These are phyloP conservation scores for Brassica nigra DNA, from an alignment of 345 rosid species.

Conservation along the genomic window DNA sequence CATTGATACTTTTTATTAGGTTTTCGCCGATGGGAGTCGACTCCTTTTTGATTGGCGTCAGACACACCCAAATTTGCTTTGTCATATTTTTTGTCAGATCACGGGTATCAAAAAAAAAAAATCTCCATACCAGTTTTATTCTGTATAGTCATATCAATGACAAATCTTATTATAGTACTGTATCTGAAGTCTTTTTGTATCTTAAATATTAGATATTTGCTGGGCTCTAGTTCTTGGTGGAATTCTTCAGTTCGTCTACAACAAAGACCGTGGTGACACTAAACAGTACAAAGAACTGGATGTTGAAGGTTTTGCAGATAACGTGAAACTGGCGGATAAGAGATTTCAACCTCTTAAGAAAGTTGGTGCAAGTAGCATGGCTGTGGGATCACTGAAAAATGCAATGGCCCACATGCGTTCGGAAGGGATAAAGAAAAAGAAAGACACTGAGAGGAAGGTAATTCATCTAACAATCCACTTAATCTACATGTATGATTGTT, in stretches of 20 bases:
- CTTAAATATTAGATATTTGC: neutral
- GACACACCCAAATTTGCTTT: neutral
- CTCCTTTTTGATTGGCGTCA: neutral
- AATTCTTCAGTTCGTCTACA: neutral
- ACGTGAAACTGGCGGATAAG: neutral
- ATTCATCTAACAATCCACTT: neutral
- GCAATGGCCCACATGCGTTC: neutral
- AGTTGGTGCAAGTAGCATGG: neutral
- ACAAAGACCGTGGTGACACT: neutral
- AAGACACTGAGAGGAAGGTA: neutral
- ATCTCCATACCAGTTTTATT: too few species aligned
- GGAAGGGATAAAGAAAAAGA: neutral
- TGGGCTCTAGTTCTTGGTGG: neutral
- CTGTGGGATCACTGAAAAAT: neutral
- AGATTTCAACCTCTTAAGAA: neutral
- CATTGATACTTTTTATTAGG: neutral
- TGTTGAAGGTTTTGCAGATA: neutral
- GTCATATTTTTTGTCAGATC: neutral
- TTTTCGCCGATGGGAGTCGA: neutral
- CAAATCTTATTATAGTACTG: too few species aligned
- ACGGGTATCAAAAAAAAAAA: neutral
- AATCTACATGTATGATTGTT: neutral
- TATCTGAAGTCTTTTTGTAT: neutral
- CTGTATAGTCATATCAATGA: too few species aligned
- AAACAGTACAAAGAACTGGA: neutral